phyloP scores from a whole-genome alignment of 108 stramenopile genomes.

The Pseudonitzschia multiseries region DNA sequence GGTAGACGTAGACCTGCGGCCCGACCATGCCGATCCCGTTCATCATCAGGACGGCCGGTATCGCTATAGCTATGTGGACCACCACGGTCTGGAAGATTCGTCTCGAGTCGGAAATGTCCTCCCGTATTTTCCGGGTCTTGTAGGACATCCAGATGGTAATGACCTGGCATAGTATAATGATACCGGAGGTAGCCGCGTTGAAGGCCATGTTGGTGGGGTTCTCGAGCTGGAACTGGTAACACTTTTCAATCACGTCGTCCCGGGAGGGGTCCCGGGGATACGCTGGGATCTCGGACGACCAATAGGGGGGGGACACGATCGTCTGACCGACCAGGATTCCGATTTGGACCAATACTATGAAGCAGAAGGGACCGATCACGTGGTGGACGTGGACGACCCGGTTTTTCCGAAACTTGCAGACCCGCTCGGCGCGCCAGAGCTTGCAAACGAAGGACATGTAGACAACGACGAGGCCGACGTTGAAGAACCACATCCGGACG shows the following conservation, averaged over 20 bases:
- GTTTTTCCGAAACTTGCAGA: background rate
- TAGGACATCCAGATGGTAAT: slow-evolving; percentile 8
- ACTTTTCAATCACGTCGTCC: background rate
- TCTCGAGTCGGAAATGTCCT: background rate
- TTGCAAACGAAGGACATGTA: slow-evolving; percentile 3
- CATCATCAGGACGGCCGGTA: background rate
- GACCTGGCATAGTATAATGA: background rate
- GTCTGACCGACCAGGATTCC: background rate
- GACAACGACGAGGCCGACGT: background rate
- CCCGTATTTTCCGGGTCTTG: background rate
- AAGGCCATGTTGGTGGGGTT: background rate
- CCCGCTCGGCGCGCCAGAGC: slow-evolving; percentile 7
- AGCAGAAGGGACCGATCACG: background rate
- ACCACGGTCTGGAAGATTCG: background rate
- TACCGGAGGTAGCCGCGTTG: background rate
- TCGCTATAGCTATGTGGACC: background rate
- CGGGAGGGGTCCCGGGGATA: background rate
- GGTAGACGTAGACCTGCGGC: background rate
- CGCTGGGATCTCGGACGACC: background rate
- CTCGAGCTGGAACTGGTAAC: background rate
- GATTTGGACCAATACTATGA: background rate
- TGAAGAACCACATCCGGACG: background rate
- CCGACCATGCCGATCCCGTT: background rate
- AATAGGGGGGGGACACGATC: background rate
- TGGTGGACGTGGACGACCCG: background rate